A percentile compares a stretch with the other conserved stretches of the same genome.
phyloP scores from a whole-genome alignment of 2,329 filamentous ascomycete genomes.

The Venturia aucupariae region DNA sequence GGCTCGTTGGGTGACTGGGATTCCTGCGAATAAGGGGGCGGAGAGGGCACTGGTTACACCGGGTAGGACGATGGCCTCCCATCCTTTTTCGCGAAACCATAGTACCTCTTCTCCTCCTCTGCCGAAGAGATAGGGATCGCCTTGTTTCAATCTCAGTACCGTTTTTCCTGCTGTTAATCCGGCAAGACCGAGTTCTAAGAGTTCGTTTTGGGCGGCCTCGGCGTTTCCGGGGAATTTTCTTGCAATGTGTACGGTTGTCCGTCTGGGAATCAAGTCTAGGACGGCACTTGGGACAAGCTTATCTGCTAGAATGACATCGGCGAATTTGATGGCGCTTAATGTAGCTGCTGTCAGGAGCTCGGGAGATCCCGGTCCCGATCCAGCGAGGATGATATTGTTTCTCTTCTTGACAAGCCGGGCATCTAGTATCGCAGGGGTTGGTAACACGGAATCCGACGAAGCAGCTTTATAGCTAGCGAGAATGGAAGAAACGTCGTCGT shows the following conservation, averaged over 20 bases:
- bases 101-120: slow-evolving; percentile 86
- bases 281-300: slow-evolving; percentile 80
- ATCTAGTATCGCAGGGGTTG: slow-evolving; percentile 19
- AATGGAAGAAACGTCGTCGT: slow-evolving; percentile 67
- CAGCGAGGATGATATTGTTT: slow-evolving; percentile 78
- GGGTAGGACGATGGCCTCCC: slow-evolving; percentile 65
- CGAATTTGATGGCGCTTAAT: slow-evolving; percentile 62
- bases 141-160: slow-evolving; percentile 88
- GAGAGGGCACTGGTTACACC: slow-evolving; percentile 83
- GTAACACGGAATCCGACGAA: slow-evolving; percentile 22
- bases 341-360: slow-evolving; percentile 81
- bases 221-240: slow-evolving; percentile 97
- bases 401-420: slow-evolving; percentile 22
- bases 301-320: slow-evolving; percentile 74
- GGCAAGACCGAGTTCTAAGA: slow-evolving; percentile 67
- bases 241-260: slow-evolving; percentile 83
- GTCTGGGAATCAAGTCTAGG: slow-evolving; percentile 78
- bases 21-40: slow-evolving; percentile 78
- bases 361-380: slow-evolving; percentile 86
- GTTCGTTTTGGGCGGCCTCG: slow-evolving; percentile 83
- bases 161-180: slow-evolving; percentile 61
- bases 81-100: slow-evolving; percentile 68
- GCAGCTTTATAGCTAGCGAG: slow-evolving; percentile 57
- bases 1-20: slow-evolving; percentile 81
- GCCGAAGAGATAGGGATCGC: slow-evolving; percentile 93